phyloP scores from a whole-genome alignment of 2,329 filamentous ascomycete species.

The Beauveria scarabaeidicola region DNA sequence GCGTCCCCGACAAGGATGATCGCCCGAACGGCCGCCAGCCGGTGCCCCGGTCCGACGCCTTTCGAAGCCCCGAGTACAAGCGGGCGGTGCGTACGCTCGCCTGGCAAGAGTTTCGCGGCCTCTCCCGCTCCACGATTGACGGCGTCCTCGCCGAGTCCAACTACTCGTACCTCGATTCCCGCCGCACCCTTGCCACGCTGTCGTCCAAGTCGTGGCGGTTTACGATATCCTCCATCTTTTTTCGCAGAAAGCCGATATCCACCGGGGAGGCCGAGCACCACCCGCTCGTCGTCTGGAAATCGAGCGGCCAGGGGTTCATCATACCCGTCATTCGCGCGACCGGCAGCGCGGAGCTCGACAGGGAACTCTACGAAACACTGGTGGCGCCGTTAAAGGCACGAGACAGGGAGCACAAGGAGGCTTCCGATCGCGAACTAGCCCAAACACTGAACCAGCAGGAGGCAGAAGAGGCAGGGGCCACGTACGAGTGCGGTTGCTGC shows the following conservation, averaged over 20 bases:
- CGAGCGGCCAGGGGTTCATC: constrained; percentile 45
- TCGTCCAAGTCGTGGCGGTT: constrained; percentile 71
- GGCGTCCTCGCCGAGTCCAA: constrained; percentile 75
- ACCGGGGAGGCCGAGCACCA: constrained; percentile 49
- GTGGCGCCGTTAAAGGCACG: constrained; percentile 43
- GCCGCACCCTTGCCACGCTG: constrained; percentile 59
- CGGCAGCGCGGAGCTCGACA: constrained; percentile 54
- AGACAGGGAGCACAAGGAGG: constrained; percentile 35
- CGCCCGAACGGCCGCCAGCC: constrained; percentile 19
- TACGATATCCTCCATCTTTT: constrained; percentile 61
- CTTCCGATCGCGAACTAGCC: constrained; percentile 45
- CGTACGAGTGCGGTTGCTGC: constrained; percentile 71
- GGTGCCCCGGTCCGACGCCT: constrained; percentile 54
- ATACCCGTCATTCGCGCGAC: constrained; percentile 57
- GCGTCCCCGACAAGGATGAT: constrained; percentile 29
- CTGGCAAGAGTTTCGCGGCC: constrained; percentile 66
- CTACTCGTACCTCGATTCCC: constrained; percentile 65
- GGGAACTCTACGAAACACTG: constrained; percentile 51
- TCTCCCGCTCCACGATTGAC: constrained; percentile 65
- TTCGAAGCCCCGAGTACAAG: constrained; percentile 59
- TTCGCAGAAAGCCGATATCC: constrained; percentile 51
- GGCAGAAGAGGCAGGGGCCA: constrained; percentile 46
- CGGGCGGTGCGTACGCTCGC: constrained; percentile 59
- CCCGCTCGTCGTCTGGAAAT: constrained; percentile 54
- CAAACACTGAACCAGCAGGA: constrained; percentile 47